Conservation (phyloP, 257 asterid species). For the Forsythia suspensa region DNA sequence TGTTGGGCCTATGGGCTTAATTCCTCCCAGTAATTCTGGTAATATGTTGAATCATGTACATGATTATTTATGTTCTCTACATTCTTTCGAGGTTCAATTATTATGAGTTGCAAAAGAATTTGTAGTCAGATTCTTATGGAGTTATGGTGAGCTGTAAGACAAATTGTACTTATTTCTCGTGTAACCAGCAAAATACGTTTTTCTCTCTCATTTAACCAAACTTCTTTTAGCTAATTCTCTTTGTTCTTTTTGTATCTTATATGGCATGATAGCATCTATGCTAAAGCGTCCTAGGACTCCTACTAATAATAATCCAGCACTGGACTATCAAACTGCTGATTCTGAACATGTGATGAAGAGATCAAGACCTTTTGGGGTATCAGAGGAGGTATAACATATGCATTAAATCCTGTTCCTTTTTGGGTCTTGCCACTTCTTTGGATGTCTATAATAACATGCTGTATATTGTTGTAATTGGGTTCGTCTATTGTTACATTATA, state of each 20-base stretch:
- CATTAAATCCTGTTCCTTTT: not conserved
- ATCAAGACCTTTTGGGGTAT: constrained; percentile 45
- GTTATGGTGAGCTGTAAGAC: not conserved
- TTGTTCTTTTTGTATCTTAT: constrained; percentile 28
- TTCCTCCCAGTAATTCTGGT: constrained; percentile 51
- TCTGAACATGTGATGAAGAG: constrained; percentile 53
- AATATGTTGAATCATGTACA: constrained; percentile 3
- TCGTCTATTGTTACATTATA: not conserved
- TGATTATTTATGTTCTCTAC: not conserved
- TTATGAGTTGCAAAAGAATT: not conserved
- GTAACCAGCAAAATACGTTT: not conserved
- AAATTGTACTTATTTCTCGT: not conserved
- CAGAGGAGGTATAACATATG: constrained; percentile 47
- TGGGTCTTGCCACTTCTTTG: not conserved
- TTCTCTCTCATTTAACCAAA: constrained; percentile 18
- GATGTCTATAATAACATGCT: constrained; percentile 12
- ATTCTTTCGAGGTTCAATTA: not conserved
- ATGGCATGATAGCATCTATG: constrained; percentile 41
- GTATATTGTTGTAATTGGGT: not conserved
- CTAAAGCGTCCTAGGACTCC: constrained; percentile 63
- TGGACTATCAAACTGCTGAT: constrained; percentile 59
- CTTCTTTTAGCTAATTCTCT: constrained; percentile 15
- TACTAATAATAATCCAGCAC: constrained; percentile 46
- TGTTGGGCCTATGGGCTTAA: constrained; percentile 47
- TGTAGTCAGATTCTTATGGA: not conserved